Evolutionary conservation across 2,329 filamentous ascomycete genomes (phyloP).

Genomic region (Fusarium incarnatum): DNA sequence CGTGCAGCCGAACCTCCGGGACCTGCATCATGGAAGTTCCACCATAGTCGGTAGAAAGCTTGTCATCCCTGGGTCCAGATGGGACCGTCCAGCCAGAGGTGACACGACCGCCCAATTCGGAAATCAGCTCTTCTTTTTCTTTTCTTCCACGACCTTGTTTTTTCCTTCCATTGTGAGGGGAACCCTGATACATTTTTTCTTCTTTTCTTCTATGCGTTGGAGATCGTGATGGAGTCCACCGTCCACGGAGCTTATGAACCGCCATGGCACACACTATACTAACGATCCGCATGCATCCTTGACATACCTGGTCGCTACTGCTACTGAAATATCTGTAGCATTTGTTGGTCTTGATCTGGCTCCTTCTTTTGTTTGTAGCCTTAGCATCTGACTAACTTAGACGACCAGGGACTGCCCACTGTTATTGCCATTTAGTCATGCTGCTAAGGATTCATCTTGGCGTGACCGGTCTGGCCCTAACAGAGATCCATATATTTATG

Average conservation of each 20-base stretch:
- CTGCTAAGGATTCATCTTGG: background rate
- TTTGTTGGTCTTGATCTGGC: background rate
- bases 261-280: constrained; percentile 2
- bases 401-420: background rate
- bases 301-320: background rate
- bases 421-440: constrained; percentile 5
- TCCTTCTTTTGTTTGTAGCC: background rate
- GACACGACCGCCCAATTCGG: constrained; percentile 45
- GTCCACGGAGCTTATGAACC: constrained; percentile 22
- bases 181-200: constrained; percentile 6
- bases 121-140: constrained; percentile 40
- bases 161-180: constrained; percentile 22
- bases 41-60: constrained; percentile 42
- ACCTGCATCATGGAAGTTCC: constrained; percentile 43
- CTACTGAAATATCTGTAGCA: background rate
- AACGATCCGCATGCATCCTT: constrained; percentile 9
- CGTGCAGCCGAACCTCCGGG: constrained; percentile 47
- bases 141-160: constrained; percentile 3
- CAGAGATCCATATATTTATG: background rate
- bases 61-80: constrained; percentile 30
- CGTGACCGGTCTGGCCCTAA: constrained; percentile 3
- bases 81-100: constrained; percentile 40
- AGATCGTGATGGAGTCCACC: constrained; percentile 19
- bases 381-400: constrained; percentile 1
- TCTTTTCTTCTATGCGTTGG: constrained; percentile 14